Conservation (phyloP, 164 flowering plant species). For the Macadamia integrifolia region DNA sequence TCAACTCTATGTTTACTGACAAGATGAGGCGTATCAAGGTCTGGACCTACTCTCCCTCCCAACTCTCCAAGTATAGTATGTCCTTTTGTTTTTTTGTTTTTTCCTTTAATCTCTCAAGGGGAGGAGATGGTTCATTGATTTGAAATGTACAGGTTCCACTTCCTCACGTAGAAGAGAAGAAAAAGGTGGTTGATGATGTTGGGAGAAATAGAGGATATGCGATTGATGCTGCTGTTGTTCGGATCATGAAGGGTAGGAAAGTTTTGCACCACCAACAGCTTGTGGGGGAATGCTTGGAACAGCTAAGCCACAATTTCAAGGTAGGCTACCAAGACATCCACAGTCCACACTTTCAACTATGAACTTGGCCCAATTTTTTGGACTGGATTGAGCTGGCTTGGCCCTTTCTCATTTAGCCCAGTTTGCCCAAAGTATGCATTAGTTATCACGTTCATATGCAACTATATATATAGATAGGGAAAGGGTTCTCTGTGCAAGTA, state of each 20-base stretch:
- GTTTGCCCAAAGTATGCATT: too few species aligned
- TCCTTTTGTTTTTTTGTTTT: neutral
- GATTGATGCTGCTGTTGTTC: slow-evolving; percentile 39
- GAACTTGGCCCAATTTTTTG: too few species aligned
- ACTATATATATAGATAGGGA: too few species aligned
- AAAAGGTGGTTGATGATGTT: slow-evolving; percentile 35
- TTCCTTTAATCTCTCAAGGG: neutral
- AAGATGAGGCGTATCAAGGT: slow-evolving; percentile 85
- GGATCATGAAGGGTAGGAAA: slow-evolving; percentile 42
- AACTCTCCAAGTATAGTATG: too few species aligned
- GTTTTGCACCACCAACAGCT: slow-evolving; percentile 36
- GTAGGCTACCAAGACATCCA: too few species aligned
- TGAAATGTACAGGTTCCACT: slow-evolving; percentile 33
- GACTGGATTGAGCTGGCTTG: too few species aligned
- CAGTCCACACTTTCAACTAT: too few species aligned
- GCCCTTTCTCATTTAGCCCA: too few species aligned
- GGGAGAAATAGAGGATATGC: slow-evolving; percentile 33
- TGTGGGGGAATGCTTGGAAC: slow-evolving; percentile 31
- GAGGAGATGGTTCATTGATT: neutral
- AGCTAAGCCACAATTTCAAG: slow-evolving; percentile 35
- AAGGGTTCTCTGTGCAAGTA: too few species aligned
- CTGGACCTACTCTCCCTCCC: too few species aligned
- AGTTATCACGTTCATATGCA: too few species aligned
- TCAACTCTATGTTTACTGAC: slow-evolving; percentile 72
- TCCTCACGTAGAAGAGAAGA: slow-evolving; percentile 35